Conservation (phyloP, 1,284 basidiomycete species). For the Marasmius oreades region DNA sequence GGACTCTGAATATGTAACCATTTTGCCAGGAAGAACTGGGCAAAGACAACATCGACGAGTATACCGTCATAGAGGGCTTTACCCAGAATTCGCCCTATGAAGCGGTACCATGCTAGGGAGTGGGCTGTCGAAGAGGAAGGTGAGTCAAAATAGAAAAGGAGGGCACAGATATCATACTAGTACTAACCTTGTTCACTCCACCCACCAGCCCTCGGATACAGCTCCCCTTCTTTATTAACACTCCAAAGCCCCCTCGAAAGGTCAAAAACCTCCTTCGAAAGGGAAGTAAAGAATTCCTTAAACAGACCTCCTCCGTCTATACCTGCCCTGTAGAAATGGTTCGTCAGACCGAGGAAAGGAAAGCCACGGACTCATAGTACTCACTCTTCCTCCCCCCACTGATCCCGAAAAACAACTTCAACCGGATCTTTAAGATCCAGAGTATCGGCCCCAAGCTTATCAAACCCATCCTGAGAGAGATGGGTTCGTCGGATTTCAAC, state of each 20-base stretch:
- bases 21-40: conserved; percentile 94
- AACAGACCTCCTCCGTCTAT: conserved; percentile 97
- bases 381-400: conserved; percentile 82
- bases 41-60: conserved; percentile 93
- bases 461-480: conserved; percentile 89
- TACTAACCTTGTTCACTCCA: conserved; percentile 81
- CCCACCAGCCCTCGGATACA: conserved; percentile 91
- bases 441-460: conserved; percentile 45
- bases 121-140: conserved; percentile 47
- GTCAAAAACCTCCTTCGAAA: conserved; percentile 93
- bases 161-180: too few species aligned
- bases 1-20: conserved; percentile 26
- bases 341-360: conserved; percentile 9
- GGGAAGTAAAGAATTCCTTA: conserved; percentile 94
- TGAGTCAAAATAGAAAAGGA: background rate
- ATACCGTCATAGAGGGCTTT: conserved; percentile 98
- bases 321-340: conserved; percentile 54
- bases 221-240: conserved; percentile 83
- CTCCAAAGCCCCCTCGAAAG: conserved; percentile 94
- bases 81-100: conserved; percentile 90
- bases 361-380: conserved; percentile 32
- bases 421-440: conserved; percentile 67
- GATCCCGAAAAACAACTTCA: conserved; percentile 88
- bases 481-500: conserved; percentile 71
- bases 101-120: conserved; percentile 90